These are phyloP conservation scores for Miscanthus lutarioriparius DNA, from an alignment of 176 grass and related monocot species.

Conservation along the genomic window DNA sequence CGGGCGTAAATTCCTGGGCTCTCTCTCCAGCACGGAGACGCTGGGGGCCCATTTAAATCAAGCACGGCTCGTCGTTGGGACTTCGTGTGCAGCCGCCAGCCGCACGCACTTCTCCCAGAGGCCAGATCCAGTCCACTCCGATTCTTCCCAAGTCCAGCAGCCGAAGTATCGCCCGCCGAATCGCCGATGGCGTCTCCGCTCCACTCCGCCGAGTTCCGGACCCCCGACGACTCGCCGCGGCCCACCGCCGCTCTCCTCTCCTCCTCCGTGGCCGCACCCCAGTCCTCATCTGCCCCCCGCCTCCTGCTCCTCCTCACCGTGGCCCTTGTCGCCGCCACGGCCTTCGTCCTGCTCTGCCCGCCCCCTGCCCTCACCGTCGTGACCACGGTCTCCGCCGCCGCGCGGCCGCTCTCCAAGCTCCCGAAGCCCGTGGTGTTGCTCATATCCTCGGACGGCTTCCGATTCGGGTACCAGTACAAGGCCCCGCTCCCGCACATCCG, in stretches of 20 bases:
- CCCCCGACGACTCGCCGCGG: background rate
- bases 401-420: constrained; percentile 55
- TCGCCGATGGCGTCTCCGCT: constrained; percentile 30
- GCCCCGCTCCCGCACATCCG: constrained; percentile 56
- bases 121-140: background rate
- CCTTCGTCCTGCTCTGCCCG: constrained; percentile 34
- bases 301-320: constrained; percentile 34
- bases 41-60: background rate
- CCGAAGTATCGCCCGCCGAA: constrained; percentile 1
- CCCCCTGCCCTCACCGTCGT: background rate
- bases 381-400: background rate
- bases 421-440: constrained; percentile 74
- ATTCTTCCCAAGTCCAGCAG: background rate
- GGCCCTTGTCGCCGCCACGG: constrained; percentile 16
- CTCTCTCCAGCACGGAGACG: background rate
- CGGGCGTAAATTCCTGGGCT: background rate
- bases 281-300: background rate
- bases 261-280: background rate
- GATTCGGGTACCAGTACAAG: constrained; percentile 90
- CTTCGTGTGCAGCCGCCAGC: background rate
- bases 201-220: background rate
- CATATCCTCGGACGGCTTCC: constrained; percentile 87
- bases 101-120: background rate
- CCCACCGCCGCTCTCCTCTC: background rate
- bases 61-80: background rate